Conservation (phyloP, 306 rosid genomes). For the Malus sylvestris region DNA sequence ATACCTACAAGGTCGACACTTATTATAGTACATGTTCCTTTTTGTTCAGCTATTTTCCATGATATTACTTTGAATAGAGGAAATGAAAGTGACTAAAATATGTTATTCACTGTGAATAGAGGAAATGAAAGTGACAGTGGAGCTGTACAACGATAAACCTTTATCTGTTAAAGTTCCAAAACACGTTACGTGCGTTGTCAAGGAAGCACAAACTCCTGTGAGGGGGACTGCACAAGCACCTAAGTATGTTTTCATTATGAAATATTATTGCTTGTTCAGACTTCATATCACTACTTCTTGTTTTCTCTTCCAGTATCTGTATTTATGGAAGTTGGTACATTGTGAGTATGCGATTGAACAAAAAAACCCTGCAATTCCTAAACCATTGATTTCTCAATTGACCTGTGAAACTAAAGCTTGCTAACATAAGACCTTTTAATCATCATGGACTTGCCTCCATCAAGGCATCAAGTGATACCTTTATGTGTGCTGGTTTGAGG, state of each 20-base stretch:
- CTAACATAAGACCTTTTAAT: neutral
- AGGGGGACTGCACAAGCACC: slow-evolving; percentile 66
- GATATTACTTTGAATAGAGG: slow-evolving; percentile 40
- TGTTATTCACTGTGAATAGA: slow-evolving; percentile 37
- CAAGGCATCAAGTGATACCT: neutral
- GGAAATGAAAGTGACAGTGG: slow-evolving; percentile 78
- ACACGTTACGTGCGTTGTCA: slow-evolving; percentile 71
- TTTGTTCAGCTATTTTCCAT: neutral
- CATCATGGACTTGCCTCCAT: neutral
- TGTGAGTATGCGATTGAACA: neutral
- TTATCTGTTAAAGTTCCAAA: slow-evolving; percentile 85
- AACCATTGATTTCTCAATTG: neutral
- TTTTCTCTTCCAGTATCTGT: slow-evolving; percentile 5
- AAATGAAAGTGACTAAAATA: slow-evolving; percentile 57
- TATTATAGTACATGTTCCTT: slow-evolving; percentile 2
- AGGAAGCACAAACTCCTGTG: slow-evolving; percentile 51
- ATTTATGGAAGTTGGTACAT: neutral
- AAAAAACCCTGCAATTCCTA: neutral
- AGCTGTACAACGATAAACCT: slow-evolving; percentile 68
- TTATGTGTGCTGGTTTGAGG: neutral
- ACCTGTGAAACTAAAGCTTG: neutral
- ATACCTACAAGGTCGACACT: slow-evolving; percentile 53
- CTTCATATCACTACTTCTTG: neutral
- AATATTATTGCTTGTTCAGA: neutral
- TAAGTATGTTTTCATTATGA: slow-evolving; percentile 32